A percentile compares a stretch with the other conserved stretches of the same genome.
These are phyloP conservation scores for Pezicula rhizophila DNA, from an alignment of 2,329 filamentous ascomycete species.

Conservation along the genomic window DNA sequence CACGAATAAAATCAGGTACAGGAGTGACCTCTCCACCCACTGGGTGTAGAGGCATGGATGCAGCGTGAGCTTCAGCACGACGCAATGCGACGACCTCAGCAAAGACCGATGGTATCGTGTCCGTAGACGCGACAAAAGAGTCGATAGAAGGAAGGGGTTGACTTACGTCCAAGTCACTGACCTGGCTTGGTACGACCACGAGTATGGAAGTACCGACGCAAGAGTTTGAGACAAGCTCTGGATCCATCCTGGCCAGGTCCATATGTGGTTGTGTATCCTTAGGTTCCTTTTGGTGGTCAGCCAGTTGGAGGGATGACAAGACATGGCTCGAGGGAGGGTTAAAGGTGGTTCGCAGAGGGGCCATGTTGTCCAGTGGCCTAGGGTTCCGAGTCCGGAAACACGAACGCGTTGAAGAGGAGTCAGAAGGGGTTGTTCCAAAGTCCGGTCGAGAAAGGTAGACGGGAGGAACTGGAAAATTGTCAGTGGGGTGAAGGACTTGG, in stretches of 20 bases:
- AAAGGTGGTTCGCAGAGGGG: not conserved
- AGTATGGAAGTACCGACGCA: not conserved
- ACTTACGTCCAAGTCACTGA: not conserved
- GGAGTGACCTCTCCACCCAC: no score
- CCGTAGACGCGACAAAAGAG: no score
- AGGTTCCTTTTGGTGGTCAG: not conserved
- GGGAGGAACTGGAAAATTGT: not conserved
- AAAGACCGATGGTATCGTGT: no score
- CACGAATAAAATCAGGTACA: no score
- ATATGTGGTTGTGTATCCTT: not conserved
- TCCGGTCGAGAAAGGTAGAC: conserved; percentile 1
- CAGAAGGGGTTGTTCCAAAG: not conserved
- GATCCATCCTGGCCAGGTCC: not conserved
- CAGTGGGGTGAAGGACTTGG: not conserved
- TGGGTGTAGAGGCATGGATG: no score
- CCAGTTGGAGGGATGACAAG: not conserved
- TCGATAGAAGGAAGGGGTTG: not conserved
- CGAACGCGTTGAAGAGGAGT: not conserved
- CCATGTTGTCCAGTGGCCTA: not conserved
- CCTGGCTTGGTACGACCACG: no score
- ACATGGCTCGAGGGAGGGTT: not conserved
- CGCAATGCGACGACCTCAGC: no score
- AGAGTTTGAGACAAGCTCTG: not conserved
- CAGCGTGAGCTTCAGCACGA: no score
- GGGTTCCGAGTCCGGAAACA: no score